Base-by-base conservation (phyloP, 2,329 filamentous ascomycete genomes). In the Fusarium euwallaceae region DNA sequence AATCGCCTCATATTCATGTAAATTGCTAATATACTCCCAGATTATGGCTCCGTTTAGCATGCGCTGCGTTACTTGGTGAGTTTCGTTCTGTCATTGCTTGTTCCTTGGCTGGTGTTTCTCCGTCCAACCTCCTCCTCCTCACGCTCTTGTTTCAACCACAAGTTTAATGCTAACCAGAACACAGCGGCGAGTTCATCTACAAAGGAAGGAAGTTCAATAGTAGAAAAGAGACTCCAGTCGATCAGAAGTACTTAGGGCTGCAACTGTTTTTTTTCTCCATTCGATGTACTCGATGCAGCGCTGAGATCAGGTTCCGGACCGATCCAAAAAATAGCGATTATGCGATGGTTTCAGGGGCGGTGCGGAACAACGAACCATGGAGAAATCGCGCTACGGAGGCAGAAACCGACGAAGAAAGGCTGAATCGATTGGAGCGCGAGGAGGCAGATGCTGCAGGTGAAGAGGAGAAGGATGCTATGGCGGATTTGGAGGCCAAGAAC, bases 301-400 rank as follows among this genome's bases (percentile, higher is more conserved):
- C 90, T 51, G 95, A 98, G 80, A 98, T 98, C 77, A 95, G 94
- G 0, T 97, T 98, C 86, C 93, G 94, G 74, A 98, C 97, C 0
- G 97, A 99, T 77, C 97, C 97, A 0, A 97, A 97, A 83, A 95
- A 95, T 80, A 95, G 95, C 88, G 96, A 98, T 81, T 99, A 98
- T 81, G 90, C 84, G 90, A 88, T 89, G 80, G 89, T 97, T 82
- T 88, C 89, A 60, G 96, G 97, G 17, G 97, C 96, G 6, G 95
- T 96, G 84, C 89, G 97, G 53, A 98, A 98, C 82, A 97, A 97
- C 73, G 97, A 99, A 83, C 93, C 94, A 0, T 99, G 97, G 97
- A 87, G 95, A 29, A 86, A 90, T 67, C 85, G 86, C 10, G 82
- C 82, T 27, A 88, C 92, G 61, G 88, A 90, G 27, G 89, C 91